Base-by-base conservation (phyloP, 352 stramenopile genomes). In the Phytophthora citricola region DNA sequence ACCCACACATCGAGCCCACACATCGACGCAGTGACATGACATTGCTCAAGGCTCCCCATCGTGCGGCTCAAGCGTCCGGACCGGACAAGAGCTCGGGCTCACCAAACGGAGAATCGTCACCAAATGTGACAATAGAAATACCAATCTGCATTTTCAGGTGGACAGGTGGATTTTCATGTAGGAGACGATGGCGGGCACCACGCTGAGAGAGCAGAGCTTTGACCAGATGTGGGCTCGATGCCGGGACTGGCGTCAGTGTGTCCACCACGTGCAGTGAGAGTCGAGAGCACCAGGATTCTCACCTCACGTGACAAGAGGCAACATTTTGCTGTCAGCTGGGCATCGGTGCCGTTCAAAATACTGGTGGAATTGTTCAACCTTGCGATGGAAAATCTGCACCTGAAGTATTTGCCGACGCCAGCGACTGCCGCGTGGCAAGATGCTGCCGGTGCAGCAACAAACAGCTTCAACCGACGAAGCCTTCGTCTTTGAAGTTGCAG, bases 221-320 rank as follows among this genome's bases (percentile, higher is more conserved):
- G 9, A 3, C 49, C 49, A 66, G 40, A 54, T 66, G 48, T 50
- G 50, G 49, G 36, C 41, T 68, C 44, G 50, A 43, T 66, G 57
- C 48, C 2, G 14, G 20, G 39, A 57, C 29, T 63, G 51, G 38
- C 60, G 60, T 52, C 60, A 63, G 43, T 44, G 51, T 66, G 62
- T 70, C 62, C 62, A 70, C 47, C 26, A 69, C 15, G 54, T 65
- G 44, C 52, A 40, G 17, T 34, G 31, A 20, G 43, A 62, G 32
- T 15, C 4, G 34, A 46, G 5, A 53, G 40, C 53, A 36, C 38
- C 62, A 48, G 62, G 62, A 65, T 55, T 64, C 47, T 59, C 40
- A 26, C 41, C 38, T 27, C 11, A 39, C 34, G 59, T 38, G 48
- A 61, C 32, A 26, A 59, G n/a, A 36, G 22, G 17, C 17, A 20